These are phyloP conservation scores for Tilletia setariae DNA, from an alignment of 1,284 basidiomycete species.

Conservation along the genomic window DNA sequence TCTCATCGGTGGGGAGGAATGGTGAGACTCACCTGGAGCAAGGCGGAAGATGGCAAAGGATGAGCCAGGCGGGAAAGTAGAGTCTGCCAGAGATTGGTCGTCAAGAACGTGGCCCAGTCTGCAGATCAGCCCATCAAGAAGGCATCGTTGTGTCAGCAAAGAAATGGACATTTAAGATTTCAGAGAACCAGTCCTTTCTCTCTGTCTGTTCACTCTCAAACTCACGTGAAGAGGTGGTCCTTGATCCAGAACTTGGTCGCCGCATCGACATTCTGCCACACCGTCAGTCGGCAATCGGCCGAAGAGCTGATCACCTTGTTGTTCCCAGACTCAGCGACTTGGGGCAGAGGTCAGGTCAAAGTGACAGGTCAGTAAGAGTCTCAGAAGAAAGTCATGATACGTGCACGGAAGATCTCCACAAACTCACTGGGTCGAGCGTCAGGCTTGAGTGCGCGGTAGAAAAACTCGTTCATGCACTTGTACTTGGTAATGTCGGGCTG, in stretches of 20 bases:
- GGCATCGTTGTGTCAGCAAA: neutral
- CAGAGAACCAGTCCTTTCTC: neutral
- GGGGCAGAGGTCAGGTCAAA: too few relatives aligned
- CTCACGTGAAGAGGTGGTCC: conserved; percentile 15
- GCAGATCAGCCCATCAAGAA: too few relatives aligned
- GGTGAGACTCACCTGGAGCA: too few relatives aligned
- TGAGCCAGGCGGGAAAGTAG: conserved; percentile 10
- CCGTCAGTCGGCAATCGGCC: conserved; percentile 20
- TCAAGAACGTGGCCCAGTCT: conserved; percentile 14
- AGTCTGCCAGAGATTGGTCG: conserved; percentile 14
- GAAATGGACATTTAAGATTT: neutral
- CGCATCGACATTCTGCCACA: conserved; percentile 4
- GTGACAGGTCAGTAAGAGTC: too few relatives aligned
- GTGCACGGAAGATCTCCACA: neutral
- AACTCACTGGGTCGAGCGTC: conserved; percentile 12
- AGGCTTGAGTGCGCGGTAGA: conserved; percentile 15
- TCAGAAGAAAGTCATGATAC: neutral
- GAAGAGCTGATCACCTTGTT: conserved; percentile 12
- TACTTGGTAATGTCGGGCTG: conserved; percentile 15
- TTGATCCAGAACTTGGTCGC: conserved; percentile 20
- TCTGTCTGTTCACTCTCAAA: neutral
- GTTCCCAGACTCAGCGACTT: conserved; percentile 16
- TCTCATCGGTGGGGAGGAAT: too few relatives aligned
- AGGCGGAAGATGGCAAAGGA: conserved; percentile 19
- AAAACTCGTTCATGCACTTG: conserved; percentile 19